Percentiles rank a stretch among this genome's conserved stretches.
Evolutionary conservation across 345 rosid genomes (phyloP).

Genomic region (Sonneratia caseolaris): DNA sequence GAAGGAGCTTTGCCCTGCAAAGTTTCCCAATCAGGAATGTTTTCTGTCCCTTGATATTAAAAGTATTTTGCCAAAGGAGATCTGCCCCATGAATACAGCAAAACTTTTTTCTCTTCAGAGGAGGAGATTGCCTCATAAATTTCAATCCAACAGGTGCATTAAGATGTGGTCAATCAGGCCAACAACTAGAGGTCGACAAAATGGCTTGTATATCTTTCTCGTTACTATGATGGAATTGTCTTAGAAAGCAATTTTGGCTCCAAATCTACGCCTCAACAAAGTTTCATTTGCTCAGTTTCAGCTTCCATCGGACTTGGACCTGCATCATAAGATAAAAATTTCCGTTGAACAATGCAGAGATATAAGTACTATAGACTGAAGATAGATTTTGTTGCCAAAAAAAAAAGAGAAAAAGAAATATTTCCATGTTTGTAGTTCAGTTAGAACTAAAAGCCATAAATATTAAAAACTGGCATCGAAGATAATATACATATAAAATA

Average conservation of each 20-base stretch:
- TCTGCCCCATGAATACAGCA: conserved; percentile 23
- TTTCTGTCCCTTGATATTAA: conserved; percentile 4
- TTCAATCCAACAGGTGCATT: neutral
- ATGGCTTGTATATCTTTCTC: neutral
- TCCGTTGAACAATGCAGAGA: conserved; percentile 3
- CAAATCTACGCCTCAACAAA: neutral
- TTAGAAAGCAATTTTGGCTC: neutral
- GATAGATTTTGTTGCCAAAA: neutral
- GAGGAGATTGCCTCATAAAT: conserved; percentile 10
- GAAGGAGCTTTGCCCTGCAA: conserved; percentile 30
- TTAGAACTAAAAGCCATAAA: too few species aligned
- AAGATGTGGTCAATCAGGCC: neutral
- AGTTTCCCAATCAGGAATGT: conserved; percentile 38
- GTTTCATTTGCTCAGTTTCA: neutral
- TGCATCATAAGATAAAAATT: neutral
- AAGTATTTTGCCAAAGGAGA: conserved; percentile 41
- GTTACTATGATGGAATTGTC: neutral
- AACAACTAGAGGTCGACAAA: neutral
- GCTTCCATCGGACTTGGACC: neutral
- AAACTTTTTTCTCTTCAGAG: conserved; percentile 3
- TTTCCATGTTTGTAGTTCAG: too few species aligned
- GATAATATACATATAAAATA: too few species aligned
- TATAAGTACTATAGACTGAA: neutral
- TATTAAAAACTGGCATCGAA: too few species aligned
- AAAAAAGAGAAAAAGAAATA: neutral